Percentiles rank a stretch among this genome's conserved stretches.
phyloP scores from a whole-genome alignment of 331 rosid species.

The Acacia pycnantha region DNA sequence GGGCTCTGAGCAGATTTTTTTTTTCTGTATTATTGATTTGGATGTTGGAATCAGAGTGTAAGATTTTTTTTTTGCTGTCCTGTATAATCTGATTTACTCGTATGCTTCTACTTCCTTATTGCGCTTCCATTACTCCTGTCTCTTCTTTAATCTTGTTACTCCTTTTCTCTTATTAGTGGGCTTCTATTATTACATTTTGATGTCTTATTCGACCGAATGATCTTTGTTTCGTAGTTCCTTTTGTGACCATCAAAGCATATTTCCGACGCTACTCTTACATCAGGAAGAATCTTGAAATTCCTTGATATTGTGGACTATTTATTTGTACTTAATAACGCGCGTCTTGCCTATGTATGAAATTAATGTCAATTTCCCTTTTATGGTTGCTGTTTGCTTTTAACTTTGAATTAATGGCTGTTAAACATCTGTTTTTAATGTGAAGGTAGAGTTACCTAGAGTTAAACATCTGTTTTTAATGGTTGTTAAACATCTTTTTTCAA shows the following conservation, averaged over 20 bases:
- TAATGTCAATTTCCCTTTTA: not conserved
- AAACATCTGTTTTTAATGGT: no score
- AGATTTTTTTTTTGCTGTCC: no score
- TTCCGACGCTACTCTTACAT: not conserved
- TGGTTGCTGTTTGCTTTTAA: not conserved
- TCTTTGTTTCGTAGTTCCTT: not conserved
- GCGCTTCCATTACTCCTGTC: not conserved
- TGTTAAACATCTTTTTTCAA: no score
- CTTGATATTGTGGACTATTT: not conserved
- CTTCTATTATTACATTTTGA: not conserved
- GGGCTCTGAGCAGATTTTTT: no score
- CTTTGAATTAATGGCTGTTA: not conserved
- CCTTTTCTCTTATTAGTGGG: not conserved
- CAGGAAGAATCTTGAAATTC: not conserved
- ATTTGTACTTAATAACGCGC: not conserved
- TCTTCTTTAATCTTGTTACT: not conserved
- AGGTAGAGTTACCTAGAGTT: not conserved
- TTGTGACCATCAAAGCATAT: not conserved
- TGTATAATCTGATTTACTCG: no score
- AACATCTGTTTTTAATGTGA: not conserved
- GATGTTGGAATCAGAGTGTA: no score
- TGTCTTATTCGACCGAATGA: not conserved
- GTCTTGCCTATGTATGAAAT: not conserved
- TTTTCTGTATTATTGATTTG: no score
- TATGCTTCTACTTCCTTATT: slow-evolving; percentile 30